Evolutionary conservation across 805 yeast species (phyloP).

Genomic region (Lipomyces lipofer): DNA sequence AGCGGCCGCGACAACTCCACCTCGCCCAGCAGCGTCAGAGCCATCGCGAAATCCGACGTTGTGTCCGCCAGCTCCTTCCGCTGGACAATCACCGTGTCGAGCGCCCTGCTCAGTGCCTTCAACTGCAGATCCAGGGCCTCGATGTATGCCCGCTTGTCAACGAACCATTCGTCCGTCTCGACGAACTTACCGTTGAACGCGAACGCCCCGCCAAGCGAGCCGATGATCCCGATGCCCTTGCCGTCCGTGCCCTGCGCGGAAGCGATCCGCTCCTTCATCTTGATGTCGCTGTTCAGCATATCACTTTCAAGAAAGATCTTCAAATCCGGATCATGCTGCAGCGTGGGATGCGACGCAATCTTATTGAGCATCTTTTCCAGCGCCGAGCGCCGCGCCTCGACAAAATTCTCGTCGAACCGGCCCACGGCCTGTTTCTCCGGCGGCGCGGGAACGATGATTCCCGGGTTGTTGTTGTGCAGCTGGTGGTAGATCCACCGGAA

Average conservation of each 20-base stretch:
- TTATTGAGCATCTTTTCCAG: conserved; percentile 82
- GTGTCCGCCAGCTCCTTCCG: conserved; percentile 70
- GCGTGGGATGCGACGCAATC: conserved; percentile 55
- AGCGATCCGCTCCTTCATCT: conserved; percentile 59
- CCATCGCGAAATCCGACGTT: conserved; percentile 63
- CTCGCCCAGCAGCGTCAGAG: conserved; percentile 62
- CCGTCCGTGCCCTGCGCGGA: conserved; percentile 52
- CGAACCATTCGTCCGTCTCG: conserved; percentile 79
- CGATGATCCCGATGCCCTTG: conserved; percentile 33
- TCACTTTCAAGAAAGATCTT: conserved; percentile 73
- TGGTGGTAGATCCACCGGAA: conserved; percentile 94
- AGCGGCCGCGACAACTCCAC: conserved; percentile 72
- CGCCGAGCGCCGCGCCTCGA: conserved; percentile 80
- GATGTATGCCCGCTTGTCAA: conserved; percentile 64
- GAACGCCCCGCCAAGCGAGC: conserved; percentile 53
- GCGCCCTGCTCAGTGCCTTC: conserved; percentile 62
- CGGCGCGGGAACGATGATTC: conserved; percentile 90
- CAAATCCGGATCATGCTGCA: conserved; percentile 75
- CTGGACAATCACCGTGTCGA: conserved; percentile 73
- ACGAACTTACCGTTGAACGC: conserved; percentile 61
- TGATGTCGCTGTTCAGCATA: conserved; percentile 66
- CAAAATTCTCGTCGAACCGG: conserved; percentile 83
- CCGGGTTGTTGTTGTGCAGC: conserved; percentile 82
- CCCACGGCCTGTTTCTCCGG: conserved; percentile 94
- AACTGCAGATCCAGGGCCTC: conserved; percentile 74